phyloP scores from a whole-genome alignment of 768 basidiomycete species.

The Mycena alexandri region DNA sequence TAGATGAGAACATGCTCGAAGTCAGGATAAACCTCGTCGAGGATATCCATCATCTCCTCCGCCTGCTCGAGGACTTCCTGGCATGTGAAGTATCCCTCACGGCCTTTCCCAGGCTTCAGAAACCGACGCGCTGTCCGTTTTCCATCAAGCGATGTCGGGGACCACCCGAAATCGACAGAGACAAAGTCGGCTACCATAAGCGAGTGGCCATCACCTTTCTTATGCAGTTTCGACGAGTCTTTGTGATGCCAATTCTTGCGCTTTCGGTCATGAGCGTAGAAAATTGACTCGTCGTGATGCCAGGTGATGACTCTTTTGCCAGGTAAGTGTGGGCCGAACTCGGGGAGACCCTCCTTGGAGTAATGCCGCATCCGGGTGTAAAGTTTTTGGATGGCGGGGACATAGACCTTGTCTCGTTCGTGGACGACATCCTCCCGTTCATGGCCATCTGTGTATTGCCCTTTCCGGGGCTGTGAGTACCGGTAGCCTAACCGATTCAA shows the following conservation, averaged over 20 bases:
- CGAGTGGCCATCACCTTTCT: slow-evolving; percentile 6
- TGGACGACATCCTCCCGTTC: not conserved
- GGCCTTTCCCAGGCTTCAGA: no score
- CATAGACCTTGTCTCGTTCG: slow-evolving; percentile 21
- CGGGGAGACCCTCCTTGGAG: slow-evolving; percentile 8
- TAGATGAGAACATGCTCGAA: no score
- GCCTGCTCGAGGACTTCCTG: slow-evolving; percentile 1
- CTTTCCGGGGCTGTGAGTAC: no score
- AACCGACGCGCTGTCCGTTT: not conserved
- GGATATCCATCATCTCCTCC: not conserved
- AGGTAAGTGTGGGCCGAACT: not conserved
- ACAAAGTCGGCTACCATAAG: slow-evolving; percentile 18
- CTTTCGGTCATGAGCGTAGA: slow-evolving; percentile 51
- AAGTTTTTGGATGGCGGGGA: slow-evolving; percentile 24
- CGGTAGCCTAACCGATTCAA: slow-evolving; percentile 2
- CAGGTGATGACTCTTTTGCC: slow-evolving; percentile 35
- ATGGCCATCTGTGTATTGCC: slow-evolving; percentile 7
- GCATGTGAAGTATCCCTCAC: no score
- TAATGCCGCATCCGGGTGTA: slow-evolving; percentile 22
- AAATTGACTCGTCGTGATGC: slow-evolving; percentile 50
- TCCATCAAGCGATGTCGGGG: not conserved
- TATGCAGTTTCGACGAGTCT: no score
- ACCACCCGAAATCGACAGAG: slow-evolving; percentile 16
- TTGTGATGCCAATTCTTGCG: no score
- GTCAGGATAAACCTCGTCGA: no score